A percentile compares a stretch with the other conserved stretches of the same genome.
phyloP scores from a whole-genome alignment of 2,329 filamentous ascomycete genomes.

The Dothideomycetes sp. region DNA sequence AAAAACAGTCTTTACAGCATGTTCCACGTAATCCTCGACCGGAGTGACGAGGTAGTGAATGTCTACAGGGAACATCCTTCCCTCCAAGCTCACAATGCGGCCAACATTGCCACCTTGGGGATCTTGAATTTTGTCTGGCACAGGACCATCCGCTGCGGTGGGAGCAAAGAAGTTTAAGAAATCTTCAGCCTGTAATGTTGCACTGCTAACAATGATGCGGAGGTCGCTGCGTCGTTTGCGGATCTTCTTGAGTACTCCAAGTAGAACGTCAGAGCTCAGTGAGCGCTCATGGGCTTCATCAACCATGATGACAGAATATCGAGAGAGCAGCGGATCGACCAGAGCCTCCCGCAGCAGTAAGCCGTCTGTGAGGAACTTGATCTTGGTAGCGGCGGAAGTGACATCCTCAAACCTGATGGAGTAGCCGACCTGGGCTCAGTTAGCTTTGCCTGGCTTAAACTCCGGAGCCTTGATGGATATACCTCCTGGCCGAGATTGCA shows the following conservation, averaged over 20 bases:
- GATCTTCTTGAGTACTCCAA: conserved; percentile 88
- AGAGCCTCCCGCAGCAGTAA: conserved; percentile 83
- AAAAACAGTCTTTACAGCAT: conserved; percentile 70
- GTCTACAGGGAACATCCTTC: conserved; percentile 80
- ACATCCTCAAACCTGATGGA: conserved; percentile 88
- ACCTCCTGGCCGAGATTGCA: conserved; percentile 74
- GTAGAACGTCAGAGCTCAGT: conserved; percentile 79
- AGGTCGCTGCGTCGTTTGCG: conserved; percentile 67
- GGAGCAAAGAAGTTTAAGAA: conserved; percentile 69
- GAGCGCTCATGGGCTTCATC: conserved; percentile 95
- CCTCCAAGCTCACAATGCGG: conserved; percentile 73
- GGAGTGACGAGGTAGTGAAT: conserved; percentile 69
- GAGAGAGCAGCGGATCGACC: conserved; percentile 78
- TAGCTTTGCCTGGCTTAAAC: neutral
- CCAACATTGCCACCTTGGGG: conserved; percentile 28
- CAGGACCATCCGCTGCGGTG: conserved; percentile 18
- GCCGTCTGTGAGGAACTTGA: conserved; percentile 94
- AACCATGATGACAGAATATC: conserved; percentile 94
- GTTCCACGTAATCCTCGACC: conserved; percentile 76
- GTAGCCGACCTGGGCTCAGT: conserved; percentile 61
- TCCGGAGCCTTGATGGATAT: neutral
- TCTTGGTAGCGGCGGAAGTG: conserved; percentile 71
- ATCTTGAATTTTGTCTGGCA: neutral
- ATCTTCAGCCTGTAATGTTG: conserved; percentile 79
- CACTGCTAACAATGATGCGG: conserved; percentile 83